Percentiles rank a stretch among this genome's conserved stretches.
phyloP scores from a whole-genome alignment of 352 stramenopile genomes.

The Globisporangium cystogenes region DNA sequence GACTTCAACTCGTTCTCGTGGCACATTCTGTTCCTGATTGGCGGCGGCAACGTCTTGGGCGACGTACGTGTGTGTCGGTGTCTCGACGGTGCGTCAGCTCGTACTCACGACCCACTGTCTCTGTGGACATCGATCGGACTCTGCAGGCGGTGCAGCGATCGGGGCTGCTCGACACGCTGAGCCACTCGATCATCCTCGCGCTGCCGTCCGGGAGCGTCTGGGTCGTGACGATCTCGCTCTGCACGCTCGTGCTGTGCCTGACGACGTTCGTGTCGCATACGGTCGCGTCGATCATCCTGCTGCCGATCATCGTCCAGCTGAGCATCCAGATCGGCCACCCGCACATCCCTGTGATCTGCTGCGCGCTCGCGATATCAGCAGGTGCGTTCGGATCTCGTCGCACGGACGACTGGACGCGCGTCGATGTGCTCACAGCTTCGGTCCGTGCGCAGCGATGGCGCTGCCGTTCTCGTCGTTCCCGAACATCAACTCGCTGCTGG shows the following conservation, averaged over 20 bases:
- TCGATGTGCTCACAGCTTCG: neutral
- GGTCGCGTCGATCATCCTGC: constrained; percentile 88
- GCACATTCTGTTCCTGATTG: constrained; percentile 92
- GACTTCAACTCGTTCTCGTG: constrained; percentile 94
- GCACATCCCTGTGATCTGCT: constrained; percentile 84
- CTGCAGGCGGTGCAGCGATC: constrained; percentile 75
- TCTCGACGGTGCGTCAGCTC: neutral
- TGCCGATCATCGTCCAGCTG: constrained; percentile 91
- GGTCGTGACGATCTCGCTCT: constrained; percentile 85
- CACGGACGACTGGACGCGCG: too few species aligned
- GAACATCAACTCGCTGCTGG: constrained; percentile 91
- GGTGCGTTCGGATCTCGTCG: constrained; percentile 35
- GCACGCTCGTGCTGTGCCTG: constrained; percentile 78
- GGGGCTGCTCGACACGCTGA: constrained; percentile 76
- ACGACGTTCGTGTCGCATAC: constrained; percentile 94
- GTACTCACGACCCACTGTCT: neutral
- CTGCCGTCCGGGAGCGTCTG: constrained; percentile 79
- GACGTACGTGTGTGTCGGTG: constrained; percentile 58
- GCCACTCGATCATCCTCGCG: constrained; percentile 74
- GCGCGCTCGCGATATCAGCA: constrained; percentile 82
- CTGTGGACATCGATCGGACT: neutral
- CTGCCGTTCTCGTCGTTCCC: constrained; percentile 91
- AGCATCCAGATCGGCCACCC: constrained; percentile 82
- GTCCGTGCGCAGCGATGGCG: constrained; percentile 63
- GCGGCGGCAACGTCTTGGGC: constrained; percentile 88